Evolutionary conservation across 2,329 filamentous ascomycete genomes (phyloP).

Genomic region (Talaromyces sp.): DNA sequence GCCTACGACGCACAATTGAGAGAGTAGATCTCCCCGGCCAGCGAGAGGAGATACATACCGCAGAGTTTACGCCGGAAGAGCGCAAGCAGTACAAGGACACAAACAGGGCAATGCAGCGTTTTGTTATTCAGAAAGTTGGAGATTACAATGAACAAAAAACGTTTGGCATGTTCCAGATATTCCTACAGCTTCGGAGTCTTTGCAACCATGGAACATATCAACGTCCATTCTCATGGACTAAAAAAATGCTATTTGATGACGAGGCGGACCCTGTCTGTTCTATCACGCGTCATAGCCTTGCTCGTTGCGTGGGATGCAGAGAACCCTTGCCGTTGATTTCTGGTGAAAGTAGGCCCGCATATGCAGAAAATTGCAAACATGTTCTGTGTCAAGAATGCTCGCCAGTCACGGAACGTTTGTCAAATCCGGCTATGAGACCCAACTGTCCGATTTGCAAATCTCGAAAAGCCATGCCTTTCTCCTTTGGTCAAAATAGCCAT

Average conservation of each 20-base stretch:
- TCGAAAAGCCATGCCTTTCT: conserved; percentile 23
- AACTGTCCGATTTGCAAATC: conserved; percentile 24
- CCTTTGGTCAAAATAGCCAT: conserved; percentile 22
- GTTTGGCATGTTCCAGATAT: conserved; percentile 49
- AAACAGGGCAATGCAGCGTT: conserved; percentile 38
- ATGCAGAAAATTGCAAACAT: conserved; percentile 32
- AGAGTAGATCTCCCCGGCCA: conserved; percentile 30
- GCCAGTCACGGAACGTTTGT: background rate
- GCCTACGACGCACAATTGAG: conserved; percentile 27
- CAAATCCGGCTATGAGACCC: background rate
- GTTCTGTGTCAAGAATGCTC: conserved; percentile 30
- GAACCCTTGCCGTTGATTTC: conserved; percentile 27
- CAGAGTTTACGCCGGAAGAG: conserved; percentile 37
- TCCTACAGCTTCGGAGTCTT: conserved; percentile 49
- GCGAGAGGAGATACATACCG: conserved; percentile 25
- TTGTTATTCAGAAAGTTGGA: conserved; percentile 40
- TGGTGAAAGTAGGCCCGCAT: conserved; percentile 26
- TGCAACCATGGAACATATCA: conserved; percentile 55
- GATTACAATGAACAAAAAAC: conserved; percentile 37
- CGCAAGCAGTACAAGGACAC: conserved; percentile 39
- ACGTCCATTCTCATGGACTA: conserved; percentile 46
- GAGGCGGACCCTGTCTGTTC: conserved; percentile 10
- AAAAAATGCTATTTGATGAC: conserved; percentile 37
- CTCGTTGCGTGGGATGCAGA: conserved; percentile 34
- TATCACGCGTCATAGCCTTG: conserved; percentile 31